Conservation (phyloP, 306 rosid genomes). For the Boehmeria nivea region DNA sequence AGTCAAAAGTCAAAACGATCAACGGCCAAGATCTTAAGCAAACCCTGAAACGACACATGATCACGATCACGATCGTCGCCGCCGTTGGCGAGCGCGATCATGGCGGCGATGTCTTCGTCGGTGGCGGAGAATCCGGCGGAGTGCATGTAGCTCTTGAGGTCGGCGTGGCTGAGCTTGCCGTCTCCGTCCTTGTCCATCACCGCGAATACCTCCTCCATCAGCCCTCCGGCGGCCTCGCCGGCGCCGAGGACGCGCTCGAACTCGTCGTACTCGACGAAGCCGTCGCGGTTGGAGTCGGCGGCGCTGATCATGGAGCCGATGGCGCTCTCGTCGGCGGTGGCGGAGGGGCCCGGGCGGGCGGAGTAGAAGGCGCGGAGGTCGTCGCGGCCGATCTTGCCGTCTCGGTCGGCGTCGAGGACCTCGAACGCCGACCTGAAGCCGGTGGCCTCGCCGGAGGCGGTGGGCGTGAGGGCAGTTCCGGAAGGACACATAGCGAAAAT, state of each 20-base stretch:
- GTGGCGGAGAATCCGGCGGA: conserved; percentile 48
- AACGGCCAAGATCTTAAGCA: conserved; percentile 61
- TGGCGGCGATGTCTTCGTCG: conserved; percentile 64
- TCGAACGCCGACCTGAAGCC: conserved; percentile 67
- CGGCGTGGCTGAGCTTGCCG: conserved; percentile 64
- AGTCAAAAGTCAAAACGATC: conserved; percentile 20
- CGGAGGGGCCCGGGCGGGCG: conserved; percentile 16
- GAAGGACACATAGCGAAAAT: conserved; percentile 55
- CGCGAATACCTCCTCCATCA: conserved; percentile 81
- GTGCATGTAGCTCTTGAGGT: conserved; percentile 62
- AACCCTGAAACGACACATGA: conserved; percentile 63
- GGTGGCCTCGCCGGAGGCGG: neutral
- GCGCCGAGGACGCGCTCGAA: conserved; percentile 59
- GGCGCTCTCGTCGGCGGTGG: conserved; percentile 37
- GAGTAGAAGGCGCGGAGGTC: conserved; percentile 67
- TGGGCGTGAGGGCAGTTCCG: conserved; percentile 11
- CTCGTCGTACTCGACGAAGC: conserved; percentile 84
- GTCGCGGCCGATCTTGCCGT: conserved; percentile 74
- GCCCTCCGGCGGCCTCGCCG: conserved; percentile 16
- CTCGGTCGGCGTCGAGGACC: conserved; percentile 66
- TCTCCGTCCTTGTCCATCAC: conserved; percentile 90
- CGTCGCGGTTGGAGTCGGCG: conserved; percentile 74
- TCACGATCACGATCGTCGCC: conserved; percentile 55
- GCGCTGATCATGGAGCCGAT: conserved; percentile 65
- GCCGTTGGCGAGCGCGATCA: conserved; percentile 59